Conservation (phyloP, 306 rosid species). For the Oemleria cerasiformis region DNA sequence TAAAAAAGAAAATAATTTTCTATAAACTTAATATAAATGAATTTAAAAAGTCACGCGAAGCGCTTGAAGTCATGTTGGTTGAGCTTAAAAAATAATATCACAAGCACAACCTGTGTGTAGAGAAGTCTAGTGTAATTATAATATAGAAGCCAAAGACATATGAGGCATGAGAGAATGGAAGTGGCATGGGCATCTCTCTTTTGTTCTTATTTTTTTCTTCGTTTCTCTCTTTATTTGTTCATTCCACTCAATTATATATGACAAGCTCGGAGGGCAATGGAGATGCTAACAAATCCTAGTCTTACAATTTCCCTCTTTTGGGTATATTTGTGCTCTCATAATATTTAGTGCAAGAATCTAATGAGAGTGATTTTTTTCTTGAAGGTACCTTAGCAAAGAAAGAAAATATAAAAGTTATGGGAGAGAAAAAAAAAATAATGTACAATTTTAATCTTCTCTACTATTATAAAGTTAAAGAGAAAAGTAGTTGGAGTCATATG, state of each 20-base stretch:
- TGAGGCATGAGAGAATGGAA: constrained; percentile 36
- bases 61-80: no score
- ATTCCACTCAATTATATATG: constrained; percentile 41
- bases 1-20: no score
- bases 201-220: no score
- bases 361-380: constrained; percentile 24
- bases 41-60: no score
- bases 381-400: constrained; percentile 4
- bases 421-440: background rate
- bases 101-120: no score
- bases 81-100: no score
- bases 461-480: background rate
- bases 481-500: background rate
- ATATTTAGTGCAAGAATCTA: constrained; percentile 21
- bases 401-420: background rate
- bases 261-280: constrained; percentile 32
- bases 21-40: no score
- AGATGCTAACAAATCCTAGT: constrained; percentile 23
- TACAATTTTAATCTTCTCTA: no score
- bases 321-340: constrained; percentile 23
- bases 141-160: background rate
- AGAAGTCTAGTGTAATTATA: no score
- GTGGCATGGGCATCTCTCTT: constrained; percentile 54
- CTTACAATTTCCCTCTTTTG: constrained; percentile 13
- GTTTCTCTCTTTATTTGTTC: no score